Evolutionary conservation across 1,284 basidiomycete genomes (phyloP).

Genomic region (Trametes sp.): DNA sequence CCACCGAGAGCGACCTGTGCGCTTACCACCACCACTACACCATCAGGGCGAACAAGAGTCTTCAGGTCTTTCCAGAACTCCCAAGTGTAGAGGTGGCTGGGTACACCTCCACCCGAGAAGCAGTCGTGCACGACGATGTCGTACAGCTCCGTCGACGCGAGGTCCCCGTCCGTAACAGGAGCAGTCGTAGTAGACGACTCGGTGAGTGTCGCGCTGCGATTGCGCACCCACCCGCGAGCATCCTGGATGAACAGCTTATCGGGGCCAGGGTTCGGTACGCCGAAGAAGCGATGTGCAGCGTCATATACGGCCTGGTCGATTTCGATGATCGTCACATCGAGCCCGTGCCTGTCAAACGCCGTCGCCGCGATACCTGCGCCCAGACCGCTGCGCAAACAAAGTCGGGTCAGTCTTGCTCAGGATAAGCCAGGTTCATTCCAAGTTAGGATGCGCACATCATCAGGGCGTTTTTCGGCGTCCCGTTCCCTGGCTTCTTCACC

Average conservation of each 20-base stretch:
- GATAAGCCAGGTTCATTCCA: conserved; percentile 5
- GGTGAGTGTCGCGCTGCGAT: conserved; percentile 45
- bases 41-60: conserved; percentile 69
- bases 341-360: conserved; percentile 71
- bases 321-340: conserved; percentile 80
- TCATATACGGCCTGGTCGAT: conserved; percentile 89
- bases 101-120: conserved; percentile 90
- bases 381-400: conserved; percentile 67
- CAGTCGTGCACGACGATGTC: conserved; percentile 90
- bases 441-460: conserved; percentile 64
- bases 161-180: conserved; percentile 28
- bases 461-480: conserved; percentile 59
- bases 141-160: conserved; percentile 48
- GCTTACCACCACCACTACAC: conserved; percentile 82
- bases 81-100: conserved; percentile 80
- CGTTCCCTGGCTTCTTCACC: conserved; percentile 48
- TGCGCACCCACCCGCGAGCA: conserved; percentile 70
- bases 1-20: background rate
- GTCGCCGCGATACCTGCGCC: conserved; percentile 85
- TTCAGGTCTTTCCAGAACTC: conserved; percentile 85
- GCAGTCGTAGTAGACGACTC: conserved; percentile 16
- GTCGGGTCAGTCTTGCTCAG: conserved; percentile 5
- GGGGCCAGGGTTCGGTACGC: conserved; percentile 66
- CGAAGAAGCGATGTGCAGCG: conserved; percentile 83
- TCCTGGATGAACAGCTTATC: conserved; percentile 76